Evolutionary conservation across 331 rosid species (phyloP).

Genomic region (Ulmus americana): DNA sequence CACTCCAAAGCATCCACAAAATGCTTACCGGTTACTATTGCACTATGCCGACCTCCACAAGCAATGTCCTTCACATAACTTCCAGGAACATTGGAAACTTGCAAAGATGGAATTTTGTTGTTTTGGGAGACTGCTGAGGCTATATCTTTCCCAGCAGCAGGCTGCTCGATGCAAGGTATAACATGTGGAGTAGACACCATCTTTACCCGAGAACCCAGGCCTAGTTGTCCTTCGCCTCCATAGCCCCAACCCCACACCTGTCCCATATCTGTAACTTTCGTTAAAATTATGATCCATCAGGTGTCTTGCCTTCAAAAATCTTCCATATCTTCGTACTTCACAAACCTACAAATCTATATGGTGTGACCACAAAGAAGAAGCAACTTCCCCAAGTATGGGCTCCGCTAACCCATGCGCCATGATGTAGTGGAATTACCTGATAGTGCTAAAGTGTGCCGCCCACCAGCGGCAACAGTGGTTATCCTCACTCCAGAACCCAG

Average conservation of each 20-base stretch:
- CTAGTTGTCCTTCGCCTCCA: conserved; percentile 98
- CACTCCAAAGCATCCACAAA: conserved; percentile 5
- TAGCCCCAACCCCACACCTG: conserved; percentile 99
- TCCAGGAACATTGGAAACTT: conserved; percentile 50
- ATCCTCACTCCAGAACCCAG: conserved; percentile 60
- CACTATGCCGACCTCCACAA: conserved; percentile 95
- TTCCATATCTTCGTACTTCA: conserved; percentile 74
- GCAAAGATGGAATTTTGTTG: conserved; percentile 25
- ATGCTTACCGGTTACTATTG: conserved; percentile 66
- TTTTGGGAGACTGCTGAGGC: conserved; percentile 36
- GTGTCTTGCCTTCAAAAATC: conserved; percentile 69
- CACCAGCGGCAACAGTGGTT: conserved; percentile 73
- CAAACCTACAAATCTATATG: conserved; percentile 79
- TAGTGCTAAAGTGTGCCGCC: conserved; percentile 76
- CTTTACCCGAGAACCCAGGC: conserved; percentile 85
- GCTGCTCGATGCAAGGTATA: conserved; percentile 59
- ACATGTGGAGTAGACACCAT: conserved; percentile 79
- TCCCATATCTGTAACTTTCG: conserved; percentile 94
- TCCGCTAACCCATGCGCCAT: conserved; percentile 11
- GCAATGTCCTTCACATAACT: conserved; percentile 66
- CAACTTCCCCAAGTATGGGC: conserved; percentile 33
- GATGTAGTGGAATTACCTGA: conserved; percentile 53
- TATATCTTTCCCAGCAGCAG: conserved; percentile 50
- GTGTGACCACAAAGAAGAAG: conserved; percentile 54
- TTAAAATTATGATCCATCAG: conserved; percentile 73